phyloP scores from a whole-genome alignment of 768 basidiomycete species.

The Clitopilus hobsonii region DNA sequence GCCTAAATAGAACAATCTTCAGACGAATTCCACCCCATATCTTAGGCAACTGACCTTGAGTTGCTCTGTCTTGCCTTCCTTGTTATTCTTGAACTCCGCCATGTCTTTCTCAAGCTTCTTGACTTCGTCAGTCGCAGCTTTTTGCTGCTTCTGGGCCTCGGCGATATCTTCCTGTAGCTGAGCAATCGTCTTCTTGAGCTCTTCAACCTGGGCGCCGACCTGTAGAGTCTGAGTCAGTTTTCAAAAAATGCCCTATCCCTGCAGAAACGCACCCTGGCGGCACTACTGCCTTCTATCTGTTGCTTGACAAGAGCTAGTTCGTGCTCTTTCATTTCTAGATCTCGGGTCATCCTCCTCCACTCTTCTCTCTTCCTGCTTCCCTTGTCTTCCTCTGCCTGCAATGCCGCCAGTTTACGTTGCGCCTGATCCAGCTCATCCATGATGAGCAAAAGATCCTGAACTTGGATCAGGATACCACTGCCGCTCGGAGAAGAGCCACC shows the following conservation, averaged over 20 bases:
- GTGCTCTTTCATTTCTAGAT: conserved; percentile 88
- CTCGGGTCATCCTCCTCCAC: conserved; percentile 57
- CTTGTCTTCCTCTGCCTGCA: conserved; percentile 53
- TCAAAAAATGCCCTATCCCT: background rate
- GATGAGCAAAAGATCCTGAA: conserved; percentile 74
- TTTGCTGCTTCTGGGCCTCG: conserved; percentile 71
- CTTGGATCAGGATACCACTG: conserved; percentile 71
- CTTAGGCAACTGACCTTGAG: conserved; percentile 61
- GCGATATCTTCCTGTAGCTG: conserved; percentile 56
- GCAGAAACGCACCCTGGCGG: conserved; percentile 61
- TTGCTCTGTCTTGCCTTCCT: conserved; percentile 93
- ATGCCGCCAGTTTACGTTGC: conserved; percentile 35
- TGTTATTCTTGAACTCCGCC: conserved; percentile 98
- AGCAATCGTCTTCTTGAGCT: conserved; percentile 57
- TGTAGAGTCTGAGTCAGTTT: conserved; percentile 23
- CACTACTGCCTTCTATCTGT: conserved; percentile 86
- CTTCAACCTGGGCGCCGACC: conserved; percentile 79
- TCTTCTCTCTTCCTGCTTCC: conserved; percentile 48
- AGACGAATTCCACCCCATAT: background rate
- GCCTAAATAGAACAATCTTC: conserved; percentile 35
- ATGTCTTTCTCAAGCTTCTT: conserved; percentile 94
- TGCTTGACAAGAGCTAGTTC: conserved; percentile 78
- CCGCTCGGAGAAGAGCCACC: conserved; percentile 84
- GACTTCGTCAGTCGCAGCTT: conserved; percentile 68
- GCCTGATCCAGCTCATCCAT: conserved; percentile 57